Evolutionary conservation across 2,329 filamentous ascomycete species (phyloP).

Genomic region (Neopestalotiopsis sp.): DNA sequence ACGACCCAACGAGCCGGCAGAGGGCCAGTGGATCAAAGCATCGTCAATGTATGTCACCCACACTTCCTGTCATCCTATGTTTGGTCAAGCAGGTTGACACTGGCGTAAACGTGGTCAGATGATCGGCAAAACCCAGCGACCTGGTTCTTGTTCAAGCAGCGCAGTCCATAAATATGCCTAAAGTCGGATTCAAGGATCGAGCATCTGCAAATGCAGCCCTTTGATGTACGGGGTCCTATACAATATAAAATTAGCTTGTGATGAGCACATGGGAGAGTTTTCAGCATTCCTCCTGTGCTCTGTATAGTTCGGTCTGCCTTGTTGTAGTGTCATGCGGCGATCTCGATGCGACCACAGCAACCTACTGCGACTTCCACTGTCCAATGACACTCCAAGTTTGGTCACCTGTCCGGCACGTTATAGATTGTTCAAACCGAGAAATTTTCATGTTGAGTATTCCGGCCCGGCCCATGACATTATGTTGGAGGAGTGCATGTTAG

Average conservation of each 20-base stretch:
- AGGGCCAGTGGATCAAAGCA: not conserved
- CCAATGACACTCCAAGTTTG: not conserved
- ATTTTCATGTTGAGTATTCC: not conserved
- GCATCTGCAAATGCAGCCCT: not conserved
- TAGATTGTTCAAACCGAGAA: not conserved
- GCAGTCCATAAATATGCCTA: not conserved
- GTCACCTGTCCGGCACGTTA: not conserved
- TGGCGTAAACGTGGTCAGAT: not conserved
- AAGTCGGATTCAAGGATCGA: not conserved
- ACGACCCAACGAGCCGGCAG: not conserved
- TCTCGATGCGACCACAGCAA: not conserved
- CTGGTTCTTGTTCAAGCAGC: not conserved
- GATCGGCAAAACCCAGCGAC: not conserved
- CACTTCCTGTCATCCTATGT: constrained; percentile 2
- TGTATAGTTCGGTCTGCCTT: not conserved
- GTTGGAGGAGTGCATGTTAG: not conserved
- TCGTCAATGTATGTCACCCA: not conserved
- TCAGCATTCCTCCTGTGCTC: not conserved
- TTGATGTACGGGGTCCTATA: not conserved
- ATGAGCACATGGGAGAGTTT: not conserved
- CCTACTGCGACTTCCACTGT: not conserved
- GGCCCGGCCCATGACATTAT: constrained; percentile 1
- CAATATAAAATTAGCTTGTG: not conserved
- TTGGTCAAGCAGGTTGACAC: not conserved
- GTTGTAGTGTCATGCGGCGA: not conserved